Evolutionary conservation across 148 eudicot genomes (phyloP), one percentile per base, ranked within the genome.

Genomic region (Chenopodium quinoa): DNA sequence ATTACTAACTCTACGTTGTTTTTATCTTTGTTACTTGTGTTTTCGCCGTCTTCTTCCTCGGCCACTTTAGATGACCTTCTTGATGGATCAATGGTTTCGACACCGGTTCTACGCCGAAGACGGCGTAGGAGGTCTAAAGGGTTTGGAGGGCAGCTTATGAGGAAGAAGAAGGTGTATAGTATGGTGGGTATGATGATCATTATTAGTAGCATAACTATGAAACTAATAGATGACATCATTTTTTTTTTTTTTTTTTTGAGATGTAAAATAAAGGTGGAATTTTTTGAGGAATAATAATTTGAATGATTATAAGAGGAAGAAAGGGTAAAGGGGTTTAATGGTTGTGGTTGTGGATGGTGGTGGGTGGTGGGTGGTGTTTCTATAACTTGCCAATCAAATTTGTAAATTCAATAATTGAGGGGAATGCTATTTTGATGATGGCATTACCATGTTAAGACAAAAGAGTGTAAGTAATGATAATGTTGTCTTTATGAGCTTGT

Each of bases 171-270:
- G 78, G 48, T 71, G 78, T 84, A 84, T 10, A 80, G 47, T 19
- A 84, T 63, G 19, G 69, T 62, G 77, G 86, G 86, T 71, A 80
- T 50, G 27, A 76, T 71, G 83, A 80, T 84, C 83, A 84, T 80
- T 22, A 80, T 70, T 48, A 84, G 73, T 67, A 84, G 78, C 86
- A 84, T 84, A 25, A 77, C 40, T 71, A 84, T 34, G 69, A 84
- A 80, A 16, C 62, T 76, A 32, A 37, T 9, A 3, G 77, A 47
- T 32, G 86, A 76, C 80, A 84, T 76, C 83, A 76, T 75, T 65
- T 75, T 83, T 17, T 68, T 83, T 17, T 68, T 83, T 17, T 2
- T 11, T 73, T 22, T 9, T 54, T 34, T 2, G 52, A 34, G 13
- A 64, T 62, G 3, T 19, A 50, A 27, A 52, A 29, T 31, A 14